These are phyloP conservation scores for Pseudozyma sp. DNA, from an alignment of 1,284 basidiomycete genomes.

Conservation along the genomic window DNA sequence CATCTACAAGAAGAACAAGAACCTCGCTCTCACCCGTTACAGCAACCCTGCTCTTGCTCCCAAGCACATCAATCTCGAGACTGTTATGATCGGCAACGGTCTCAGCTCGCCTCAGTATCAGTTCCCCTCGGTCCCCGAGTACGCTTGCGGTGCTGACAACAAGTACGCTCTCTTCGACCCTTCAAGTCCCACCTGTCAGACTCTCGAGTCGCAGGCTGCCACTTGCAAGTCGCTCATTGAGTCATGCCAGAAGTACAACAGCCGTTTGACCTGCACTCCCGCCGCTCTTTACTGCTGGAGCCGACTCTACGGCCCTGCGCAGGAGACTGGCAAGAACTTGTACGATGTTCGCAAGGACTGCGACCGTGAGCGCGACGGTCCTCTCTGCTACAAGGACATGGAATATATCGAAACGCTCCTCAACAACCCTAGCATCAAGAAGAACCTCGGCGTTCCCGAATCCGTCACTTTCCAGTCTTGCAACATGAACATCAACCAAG, in stretches of 20 bases:
- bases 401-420: slow-evolving; percentile 70
- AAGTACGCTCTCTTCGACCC: slow-evolving; percentile 78
- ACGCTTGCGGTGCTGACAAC: slow-evolving; percentile 74
- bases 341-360: slow-evolving; percentile 88
- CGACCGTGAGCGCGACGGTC: slow-evolving; percentile 76
- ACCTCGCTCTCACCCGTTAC: slow-evolving; percentile 46
- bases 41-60: slow-evolving; percentile 37
- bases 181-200: slow-evolving; percentile 76
- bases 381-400: slow-evolving; percentile 74
- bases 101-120: slow-evolving; percentile 66
- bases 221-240: slow-evolving; percentile 77
- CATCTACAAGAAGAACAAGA: slow-evolving; percentile 66
- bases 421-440: slow-evolving; percentile 75
- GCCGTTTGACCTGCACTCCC: slow-evolving; percentile 73
- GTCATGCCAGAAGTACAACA: slow-evolving; percentile 65
- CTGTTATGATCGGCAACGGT: slow-evolving; percentile 68
- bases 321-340: slow-evolving; percentile 72
- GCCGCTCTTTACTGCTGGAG: slow-evolving; percentile 71
- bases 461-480: slow-evolving; percentile 76
- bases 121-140: slow-evolving; percentile 77
- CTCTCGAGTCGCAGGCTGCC: slow-evolving; percentile 76
- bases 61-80: slow-evolving; percentile 63
- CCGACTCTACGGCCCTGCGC: slow-evolving; percentile 72
- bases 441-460: slow-evolving; percentile 77
- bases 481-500: slow-evolving; percentile 74